Conservation (phyloP, 306 rosid species). For the Styphnolobium japonicum region DNA sequence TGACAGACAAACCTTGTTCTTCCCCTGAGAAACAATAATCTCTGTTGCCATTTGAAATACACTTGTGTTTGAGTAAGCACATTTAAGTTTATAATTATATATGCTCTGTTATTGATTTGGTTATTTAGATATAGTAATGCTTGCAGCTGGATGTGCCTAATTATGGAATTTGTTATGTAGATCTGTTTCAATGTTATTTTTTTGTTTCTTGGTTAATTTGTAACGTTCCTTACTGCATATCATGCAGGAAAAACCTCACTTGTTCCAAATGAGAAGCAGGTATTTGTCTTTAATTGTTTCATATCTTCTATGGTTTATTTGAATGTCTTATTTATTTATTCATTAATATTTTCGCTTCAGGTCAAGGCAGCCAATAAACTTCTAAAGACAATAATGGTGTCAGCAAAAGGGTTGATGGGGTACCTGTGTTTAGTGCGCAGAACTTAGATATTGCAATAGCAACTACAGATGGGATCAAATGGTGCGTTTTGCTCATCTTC, state of each 20-base stretch:
- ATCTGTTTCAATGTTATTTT: not conserved
- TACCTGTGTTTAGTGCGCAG: slow-evolving; percentile 94
- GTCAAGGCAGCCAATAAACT: slow-evolving; percentile 93
- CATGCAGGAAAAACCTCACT: slow-evolving; percentile 89
- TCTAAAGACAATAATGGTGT: slow-evolving; percentile 58
- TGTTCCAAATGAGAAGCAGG: slow-evolving; percentile 99
- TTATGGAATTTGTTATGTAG: not conserved
- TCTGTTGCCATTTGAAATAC: slow-evolving; percentile 17
- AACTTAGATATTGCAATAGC: slow-evolving; percentile 97
- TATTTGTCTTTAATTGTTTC: slow-evolving; percentile 29
- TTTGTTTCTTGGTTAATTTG: not conserved
- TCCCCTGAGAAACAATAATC: no score
- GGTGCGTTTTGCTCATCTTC: slow-evolving; percentile 49
- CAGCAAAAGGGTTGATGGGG: slow-evolving; percentile 80
- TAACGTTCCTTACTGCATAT: slow-evolving; percentile 1
- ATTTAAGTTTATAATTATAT: slow-evolving; percentile 6
- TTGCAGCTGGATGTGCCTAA: not conserved
- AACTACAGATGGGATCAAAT: slow-evolving; percentile 79
- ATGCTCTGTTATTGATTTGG: not conserved
- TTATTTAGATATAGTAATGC: not conserved
- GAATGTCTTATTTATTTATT: not conserved
- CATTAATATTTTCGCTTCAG: slow-evolving; percentile 38
- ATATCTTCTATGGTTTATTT: slow-evolving; percentile 12
- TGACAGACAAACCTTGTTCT: no score
- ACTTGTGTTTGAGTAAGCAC: slow-evolving; percentile 9